Percentiles rank a stretch among this genome's conserved stretches.
phyloP scores from a whole-genome alignment of 2,329 filamentous ascomycete genomes.

The Aspergillus sp. region DNA sequence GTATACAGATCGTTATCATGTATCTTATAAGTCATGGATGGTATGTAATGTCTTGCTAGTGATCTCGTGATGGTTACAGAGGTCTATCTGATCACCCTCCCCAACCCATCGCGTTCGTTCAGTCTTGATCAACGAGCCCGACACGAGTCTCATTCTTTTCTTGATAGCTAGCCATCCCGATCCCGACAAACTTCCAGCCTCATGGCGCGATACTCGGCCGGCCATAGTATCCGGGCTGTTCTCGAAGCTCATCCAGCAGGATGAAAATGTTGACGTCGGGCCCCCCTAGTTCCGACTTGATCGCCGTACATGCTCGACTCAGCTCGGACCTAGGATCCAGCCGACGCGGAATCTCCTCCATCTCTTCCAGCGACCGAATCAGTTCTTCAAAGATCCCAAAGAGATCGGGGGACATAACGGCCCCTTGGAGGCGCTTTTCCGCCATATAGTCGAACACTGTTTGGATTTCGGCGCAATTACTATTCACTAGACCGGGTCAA shows the following conservation, averaged over 20 bases:
- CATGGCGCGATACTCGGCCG: not conserved
- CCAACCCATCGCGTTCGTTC: too few species aligned
- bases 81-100: too few species aligned
- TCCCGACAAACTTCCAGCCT: not conserved
- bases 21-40: too few species aligned
- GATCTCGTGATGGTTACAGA: too few species aligned
- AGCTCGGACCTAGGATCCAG: not conserved
- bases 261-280: not conserved
- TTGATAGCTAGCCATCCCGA: not conserved
- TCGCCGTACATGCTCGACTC: not conserved
- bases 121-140: too few species aligned
- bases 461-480: not conserved
- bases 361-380: not conserved
- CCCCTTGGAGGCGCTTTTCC: not conserved
- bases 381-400: not conserved
- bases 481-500: not conserved
- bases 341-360: not conserved
- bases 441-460: not conserved
- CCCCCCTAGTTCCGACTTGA: not conserved
- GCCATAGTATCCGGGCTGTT: not conserved
- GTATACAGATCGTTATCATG: too few species aligned
- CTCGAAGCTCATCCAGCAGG: not conserved
- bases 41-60: too few species aligned
- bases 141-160: not conserved
- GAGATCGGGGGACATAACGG: not conserved